Percentiles rank a stretch among this genome's conserved stretches.
Conservation (phyloP, 1,139 yeast species). For the Scheffersomyces titani region DNA sequence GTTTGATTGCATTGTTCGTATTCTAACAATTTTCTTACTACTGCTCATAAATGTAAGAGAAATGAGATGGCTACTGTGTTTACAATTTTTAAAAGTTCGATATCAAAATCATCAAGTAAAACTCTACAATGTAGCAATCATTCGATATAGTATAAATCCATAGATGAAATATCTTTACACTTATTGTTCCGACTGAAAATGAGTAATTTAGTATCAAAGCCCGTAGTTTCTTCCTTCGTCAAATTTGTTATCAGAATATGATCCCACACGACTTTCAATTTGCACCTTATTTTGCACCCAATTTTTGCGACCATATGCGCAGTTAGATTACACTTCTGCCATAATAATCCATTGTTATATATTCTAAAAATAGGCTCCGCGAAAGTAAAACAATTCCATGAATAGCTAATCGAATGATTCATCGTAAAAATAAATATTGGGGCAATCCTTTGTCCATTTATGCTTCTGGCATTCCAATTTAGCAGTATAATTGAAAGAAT, state of each 20-base stretch:
- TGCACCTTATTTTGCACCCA: background rate
- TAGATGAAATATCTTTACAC: no score
- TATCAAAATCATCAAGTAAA: background rate
- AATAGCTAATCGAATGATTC: conserved; percentile 23
- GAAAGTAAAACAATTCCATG: background rate
- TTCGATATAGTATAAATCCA: background rate
- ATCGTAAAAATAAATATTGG: conserved; percentile 38
- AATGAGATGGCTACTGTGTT: background rate
- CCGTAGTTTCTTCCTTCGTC: no score
- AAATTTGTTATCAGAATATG: background rate
- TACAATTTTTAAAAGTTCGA: background rate
- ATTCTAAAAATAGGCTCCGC: background rate
- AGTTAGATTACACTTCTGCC: no score
- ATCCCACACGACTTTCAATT: background rate
- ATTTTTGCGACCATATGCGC: background rate
- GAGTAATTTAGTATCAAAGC: background rate
- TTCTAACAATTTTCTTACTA: background rate
- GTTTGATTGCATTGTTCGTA: background rate
- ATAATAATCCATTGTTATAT: background rate
- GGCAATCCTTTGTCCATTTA: conserved; percentile 25
- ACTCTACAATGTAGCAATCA: background rate
- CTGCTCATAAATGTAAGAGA: background rate
- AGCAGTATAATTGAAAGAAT: conserved; percentile 24
- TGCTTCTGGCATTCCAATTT: conserved; percentile 28
- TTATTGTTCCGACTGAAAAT: background rate